Evolutionary conservation across 2,329 filamentous ascomycete species (phyloP).

Genomic region (Myriosclerotinia scirpicola): DNA sequence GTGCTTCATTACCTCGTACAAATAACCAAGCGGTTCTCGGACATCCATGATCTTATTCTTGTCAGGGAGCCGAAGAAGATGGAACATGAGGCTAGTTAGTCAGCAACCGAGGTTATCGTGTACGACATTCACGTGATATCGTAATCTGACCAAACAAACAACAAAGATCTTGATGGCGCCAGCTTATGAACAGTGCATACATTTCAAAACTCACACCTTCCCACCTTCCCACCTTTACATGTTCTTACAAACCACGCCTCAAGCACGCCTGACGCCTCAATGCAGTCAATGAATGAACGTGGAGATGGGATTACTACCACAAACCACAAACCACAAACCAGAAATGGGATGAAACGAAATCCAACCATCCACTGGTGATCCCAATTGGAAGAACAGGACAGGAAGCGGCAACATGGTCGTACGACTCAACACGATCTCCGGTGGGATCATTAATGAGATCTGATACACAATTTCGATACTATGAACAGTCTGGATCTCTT

Average conservation of each 20-base stretch:
- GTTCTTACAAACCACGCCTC: neutral
- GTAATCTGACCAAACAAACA: conserved; percentile 24
- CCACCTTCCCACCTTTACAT: no score
- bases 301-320: neutral
- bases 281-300: neutral
- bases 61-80: conserved; percentile 11
- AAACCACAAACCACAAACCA: neutral
- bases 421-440: neutral
- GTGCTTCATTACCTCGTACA: neutral
- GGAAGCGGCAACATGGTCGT: neutral
- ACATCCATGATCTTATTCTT: neutral
- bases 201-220: neutral
- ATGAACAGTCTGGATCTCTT: neutral
- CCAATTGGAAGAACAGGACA: neutral
- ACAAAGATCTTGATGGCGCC: conserved; percentile 17
- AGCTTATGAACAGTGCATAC: conserved; percentile 13
- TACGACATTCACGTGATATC: neutral
- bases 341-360: conserved; percentile 13
- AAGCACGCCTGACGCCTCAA: neutral
- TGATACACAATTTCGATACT: neutral
- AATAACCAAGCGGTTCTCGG: conserved; percentile 2
- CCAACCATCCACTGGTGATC: neutral
- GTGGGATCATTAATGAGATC: conserved; percentile 5
- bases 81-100: neutral
- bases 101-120: conserved; percentile 17